Conservation (phyloP, 805 yeast species). For the Saccharomycopsis selenospora region DNA sequence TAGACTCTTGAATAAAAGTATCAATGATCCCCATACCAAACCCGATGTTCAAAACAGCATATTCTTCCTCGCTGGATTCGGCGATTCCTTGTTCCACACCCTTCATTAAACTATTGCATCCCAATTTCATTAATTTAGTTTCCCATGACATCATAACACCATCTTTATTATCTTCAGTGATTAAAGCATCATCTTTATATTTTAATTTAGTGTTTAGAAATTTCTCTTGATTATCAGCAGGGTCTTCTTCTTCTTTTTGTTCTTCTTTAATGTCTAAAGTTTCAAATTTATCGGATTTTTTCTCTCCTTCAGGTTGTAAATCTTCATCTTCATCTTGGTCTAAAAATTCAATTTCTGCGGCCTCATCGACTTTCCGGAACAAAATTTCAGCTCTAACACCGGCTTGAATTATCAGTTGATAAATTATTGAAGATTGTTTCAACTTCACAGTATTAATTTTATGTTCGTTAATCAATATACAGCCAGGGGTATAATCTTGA, state of each 20-base stretch:
- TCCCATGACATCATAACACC: conserved; percentile 99
- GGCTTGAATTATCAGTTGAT: conserved; percentile 56
- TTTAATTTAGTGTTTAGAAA: conserved; percentile 61
- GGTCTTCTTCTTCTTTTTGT: conserved; percentile 32
- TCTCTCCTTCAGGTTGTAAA: conserved; percentile 20
- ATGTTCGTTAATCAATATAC: conserved; percentile 54
- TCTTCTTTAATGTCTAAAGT: conserved; percentile 15
- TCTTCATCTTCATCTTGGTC: conserved; percentile 22
- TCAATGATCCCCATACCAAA: conserved; percentile 98
- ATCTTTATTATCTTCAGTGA: conserved; percentile 67
- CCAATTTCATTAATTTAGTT: conserved; percentile 67
- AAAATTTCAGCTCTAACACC: conserved; percentile 87
- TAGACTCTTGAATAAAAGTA: conserved; percentile 51
- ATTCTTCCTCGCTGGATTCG: conserved; percentile 31
- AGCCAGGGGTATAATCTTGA: conserved; percentile 76
- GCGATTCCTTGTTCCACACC: conserved; percentile 20
- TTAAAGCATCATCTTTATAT: conserved; percentile 58
- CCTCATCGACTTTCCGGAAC: conserved; percentile 61
- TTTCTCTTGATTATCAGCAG: conserved; percentile 57
- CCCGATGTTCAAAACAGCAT: conserved; percentile 73
- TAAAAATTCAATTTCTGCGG: conserved; percentile 53
- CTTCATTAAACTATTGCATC: conserved; percentile 54
- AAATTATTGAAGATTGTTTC: conserved; percentile 28
- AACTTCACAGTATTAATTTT: conserved; percentile 29
- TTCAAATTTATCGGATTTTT: too few relatives aligned